Evolutionary conservation across 441 rosid genomes (phyloP).

Genomic region (Populus hybrid): DNA sequence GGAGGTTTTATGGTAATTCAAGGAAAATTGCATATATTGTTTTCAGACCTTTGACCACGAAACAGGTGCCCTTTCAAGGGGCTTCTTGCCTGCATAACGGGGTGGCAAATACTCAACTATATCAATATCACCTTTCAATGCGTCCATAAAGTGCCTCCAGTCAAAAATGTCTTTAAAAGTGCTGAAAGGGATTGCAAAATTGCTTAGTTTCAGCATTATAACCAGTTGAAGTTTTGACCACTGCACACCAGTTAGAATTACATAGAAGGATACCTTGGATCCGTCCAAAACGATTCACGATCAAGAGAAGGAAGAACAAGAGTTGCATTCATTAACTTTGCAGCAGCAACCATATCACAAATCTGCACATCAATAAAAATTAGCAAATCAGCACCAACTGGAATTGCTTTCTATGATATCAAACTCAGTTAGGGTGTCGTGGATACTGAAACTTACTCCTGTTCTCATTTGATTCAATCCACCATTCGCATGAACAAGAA

Average conservation of each 20-base stretch:
- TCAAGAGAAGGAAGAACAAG: slow-evolving; percentile 93
- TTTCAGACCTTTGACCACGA: slow-evolving; percentile 90
- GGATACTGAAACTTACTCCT: slow-evolving; percentile 54
- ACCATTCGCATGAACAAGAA: slow-evolving; percentile 89
- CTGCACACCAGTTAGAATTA: neutral
- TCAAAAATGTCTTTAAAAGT: slow-evolving; percentile 90
- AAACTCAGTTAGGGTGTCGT: neutral
- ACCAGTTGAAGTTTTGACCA: neutral
- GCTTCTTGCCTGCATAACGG: slow-evolving; percentile 45
- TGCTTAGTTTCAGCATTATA: neutral
- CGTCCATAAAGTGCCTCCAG: slow-evolving; percentile 83
- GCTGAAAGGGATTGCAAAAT: slow-evolving; percentile 39
- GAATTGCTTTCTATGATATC: neutral
- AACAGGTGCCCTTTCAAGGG: slow-evolving; percentile 76
- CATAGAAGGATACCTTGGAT: slow-evolving; percentile 64
- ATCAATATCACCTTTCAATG: slow-evolving; percentile 63
- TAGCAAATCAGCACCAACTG: neutral
- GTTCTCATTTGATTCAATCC: slow-evolving; percentile 99
- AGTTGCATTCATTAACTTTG: slow-evolving; percentile 94
- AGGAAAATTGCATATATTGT: neutral
- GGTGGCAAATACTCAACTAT: slow-evolving; percentile 79
- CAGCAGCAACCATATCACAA: slow-evolving; percentile 96
- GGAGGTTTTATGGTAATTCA: neutral
- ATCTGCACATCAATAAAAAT: slow-evolving; percentile 43
- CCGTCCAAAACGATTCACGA: slow-evolving; percentile 93